Evolutionary conservation across 371 early-diverging fungal genomes (phyloP), one percentile per base, ranked within the genome.

Genomic region (Apophysomyces variabilis): DNA sequence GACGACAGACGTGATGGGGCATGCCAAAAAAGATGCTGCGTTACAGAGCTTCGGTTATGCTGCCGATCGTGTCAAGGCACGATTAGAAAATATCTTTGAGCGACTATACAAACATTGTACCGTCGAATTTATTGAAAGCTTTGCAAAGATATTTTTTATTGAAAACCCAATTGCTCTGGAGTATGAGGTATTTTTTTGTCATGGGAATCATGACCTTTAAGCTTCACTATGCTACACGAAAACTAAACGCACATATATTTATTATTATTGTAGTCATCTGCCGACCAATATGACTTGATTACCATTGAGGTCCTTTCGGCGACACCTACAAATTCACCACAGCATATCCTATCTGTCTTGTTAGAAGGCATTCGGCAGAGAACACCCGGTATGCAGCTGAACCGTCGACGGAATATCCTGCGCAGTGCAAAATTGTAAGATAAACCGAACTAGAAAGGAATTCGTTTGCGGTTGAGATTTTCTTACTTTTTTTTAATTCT

Each of bases 81-180:
- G 85, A 7, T 65, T 90, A 1, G 84, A 85, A 46, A 71, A 69
- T 3, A 79, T 89, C 12, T 72, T 93, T 57, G 85, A 86, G 61
- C 79, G 80, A 12, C 70, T 90, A 1, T 87, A 86, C 72, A 80
- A 83, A 43, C 77, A 79, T 32, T 81, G 85, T 43, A 79, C 84
- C 0, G 73, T 80, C 0, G 88, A 90, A 57, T 78, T 87, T 18
- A 78, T 90, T 6, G 91, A 92, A 66, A 86, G 87, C 0, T 85
- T 86, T 61, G 80, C 80, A 9, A 88, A 89, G 60, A 76, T 89
- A 18, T 88, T 87, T 63, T 85, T 81, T 62, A 78, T 83, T 12
- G 87, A 87, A 38, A 89, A 89, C 60, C 87, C 87, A 13, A 63
- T 70, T 43, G 82, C 76, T 5, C 58, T 79, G 13, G 84, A 81